Percentiles rank a stretch among this genome's conserved stretches.
Evolutionary conservation across 805 yeast genomes (phyloP).

Genomic region (Pichia occidentalis): DNA sequence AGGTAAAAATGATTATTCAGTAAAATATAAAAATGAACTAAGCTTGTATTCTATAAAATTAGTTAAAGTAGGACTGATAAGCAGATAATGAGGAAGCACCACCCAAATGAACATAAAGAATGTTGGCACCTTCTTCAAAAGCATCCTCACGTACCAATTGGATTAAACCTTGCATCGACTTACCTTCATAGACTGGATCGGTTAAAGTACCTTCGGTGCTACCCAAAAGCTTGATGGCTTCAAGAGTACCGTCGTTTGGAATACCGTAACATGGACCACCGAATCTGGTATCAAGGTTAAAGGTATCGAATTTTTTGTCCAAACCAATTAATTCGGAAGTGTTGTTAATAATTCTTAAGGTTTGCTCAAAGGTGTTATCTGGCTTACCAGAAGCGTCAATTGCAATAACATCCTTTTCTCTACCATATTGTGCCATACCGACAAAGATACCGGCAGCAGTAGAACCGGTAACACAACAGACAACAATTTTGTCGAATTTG

Average conservation of each 20-base stretch:
- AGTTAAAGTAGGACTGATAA: conserved; percentile 22
- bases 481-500: conserved; percentile 31
- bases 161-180: conserved; percentile 31
- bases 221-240: conserved; percentile 32
- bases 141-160: conserved; percentile 23
- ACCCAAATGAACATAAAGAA: conserved; percentile 29
- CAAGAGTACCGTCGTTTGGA: conserved; percentile 33
- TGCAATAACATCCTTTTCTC: conserved; percentile 31
- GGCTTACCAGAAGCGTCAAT: conserved; percentile 33
- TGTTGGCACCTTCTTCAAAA: conserved; percentile 26
- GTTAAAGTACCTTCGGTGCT: conserved; percentile 31
- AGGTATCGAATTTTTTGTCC: conserved; percentile 22
- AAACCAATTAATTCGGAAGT: conserved; percentile 30
- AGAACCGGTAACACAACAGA: conserved; percentile 32
- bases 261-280: conserved; percentile 31
- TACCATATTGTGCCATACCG: conserved; percentile 31
- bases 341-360: conserved; percentile 29
- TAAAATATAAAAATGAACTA: too few species aligned
- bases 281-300: conserved; percentile 28
- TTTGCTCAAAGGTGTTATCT: conserved; percentile 31
- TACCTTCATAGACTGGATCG: conserved; percentile 34
- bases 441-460: conserved; percentile 32
- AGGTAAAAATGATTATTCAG: too few species aligned
- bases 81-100: conserved; percentile 31
- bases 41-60: not conserved